Percentiles rank a stretch among this genome's conserved stretches.
Conservation (phyloP, 306 rosid genomes). For the Astragalus glycyphyllos region DNA sequence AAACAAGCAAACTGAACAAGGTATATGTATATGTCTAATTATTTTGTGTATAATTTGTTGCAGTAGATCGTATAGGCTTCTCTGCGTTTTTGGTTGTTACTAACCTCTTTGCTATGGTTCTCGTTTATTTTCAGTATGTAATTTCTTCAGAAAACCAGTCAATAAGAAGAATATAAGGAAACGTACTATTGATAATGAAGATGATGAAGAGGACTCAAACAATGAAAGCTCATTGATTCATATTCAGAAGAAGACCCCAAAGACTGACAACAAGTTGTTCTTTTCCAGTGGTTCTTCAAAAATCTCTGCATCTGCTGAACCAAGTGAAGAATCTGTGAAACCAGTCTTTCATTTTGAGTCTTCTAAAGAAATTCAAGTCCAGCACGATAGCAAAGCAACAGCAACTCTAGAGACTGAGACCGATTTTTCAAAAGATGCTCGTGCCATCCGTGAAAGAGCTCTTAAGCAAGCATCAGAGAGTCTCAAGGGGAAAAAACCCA, state of each 20-base stretch:
- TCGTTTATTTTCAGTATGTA: conserved; percentile 47
- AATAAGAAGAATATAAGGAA: conserved; percentile 52
- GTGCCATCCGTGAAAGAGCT: conserved; percentile 79
- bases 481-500: conserved; percentile 59
- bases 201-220: conserved; percentile 46
- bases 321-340: conserved; percentile 40
- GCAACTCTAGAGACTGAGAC: conserved; percentile 88
- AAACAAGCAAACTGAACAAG: conserved; percentile 49
- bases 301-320: conserved; percentile 41
- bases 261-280: conserved; percentile 51
- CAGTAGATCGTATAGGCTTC: neutral
- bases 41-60: neutral
- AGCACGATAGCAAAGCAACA: conserved; percentile 81
- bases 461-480: conserved; percentile 71
- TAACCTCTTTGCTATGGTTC: neutral
- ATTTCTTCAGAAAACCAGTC: conserved; percentile 53
- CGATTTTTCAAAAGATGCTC: conserved; percentile 74
- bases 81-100: neutral
- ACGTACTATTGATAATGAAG: conserved; percentile 43
- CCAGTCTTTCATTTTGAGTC: conserved; percentile 58
- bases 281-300: conserved; percentile 51
- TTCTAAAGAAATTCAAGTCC: conserved; percentile 80
- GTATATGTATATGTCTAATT: conserved; percentile 26
- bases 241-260: conserved; percentile 44
- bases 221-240: conserved; percentile 49